A percentile compares a stretch with the other conserved stretches of the same genome.
These are phyloP conservation scores for Diutina sp. DNA, from an alignment of 1,139 yeast genomes.

Conservation along the genomic window DNA sequence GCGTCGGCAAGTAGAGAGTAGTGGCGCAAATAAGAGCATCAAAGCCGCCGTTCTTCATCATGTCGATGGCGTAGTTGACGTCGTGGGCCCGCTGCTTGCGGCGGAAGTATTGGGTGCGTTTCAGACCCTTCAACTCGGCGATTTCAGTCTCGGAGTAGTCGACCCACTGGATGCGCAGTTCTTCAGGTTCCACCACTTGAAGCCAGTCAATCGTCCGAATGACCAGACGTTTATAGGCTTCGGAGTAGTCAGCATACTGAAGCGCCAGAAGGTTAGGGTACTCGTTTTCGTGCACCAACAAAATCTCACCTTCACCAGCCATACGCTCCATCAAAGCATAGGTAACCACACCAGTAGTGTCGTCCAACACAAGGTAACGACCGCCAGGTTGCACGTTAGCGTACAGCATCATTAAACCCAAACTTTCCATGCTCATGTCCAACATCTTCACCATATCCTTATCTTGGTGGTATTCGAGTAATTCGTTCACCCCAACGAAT, in stretches of 20 bases:
- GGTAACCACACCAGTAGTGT: conserved; percentile 75
- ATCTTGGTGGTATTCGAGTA: conserved; percentile 62
- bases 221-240: conserved; percentile 40
- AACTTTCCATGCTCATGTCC: conserved; percentile 73
- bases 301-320: conserved; percentile 65
- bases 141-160: conserved; percentile 40
- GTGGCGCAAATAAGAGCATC: conserved; percentile 72
- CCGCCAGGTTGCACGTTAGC: conserved; percentile 89
- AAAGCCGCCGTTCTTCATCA: conserved; percentile 40
- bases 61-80: conserved; percentile 39
- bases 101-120: conserved; percentile 56
- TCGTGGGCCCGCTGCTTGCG: conserved; percentile 47
- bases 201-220: conserved; percentile 57
- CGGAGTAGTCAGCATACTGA: conserved; percentile 50
- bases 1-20: conserved; percentile 54
- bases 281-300: conserved; percentile 82
- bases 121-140: conserved; percentile 41
- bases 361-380: conserved; percentile 75
- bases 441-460: conserved; percentile 61
- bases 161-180: conserved; percentile 38
- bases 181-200: conserved; percentile 71
- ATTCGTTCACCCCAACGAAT: conserved; percentile 61
- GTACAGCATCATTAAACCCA: conserved; percentile 63
- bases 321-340: conserved; percentile 84
- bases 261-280: conserved; percentile 73